Percentiles rank a stretch among this genome's conserved stretches.
phyloP scores from a whole-genome alignment of 2,329 filamentous ascomycete genomes.

The Aureobasidium sp. region DNA sequence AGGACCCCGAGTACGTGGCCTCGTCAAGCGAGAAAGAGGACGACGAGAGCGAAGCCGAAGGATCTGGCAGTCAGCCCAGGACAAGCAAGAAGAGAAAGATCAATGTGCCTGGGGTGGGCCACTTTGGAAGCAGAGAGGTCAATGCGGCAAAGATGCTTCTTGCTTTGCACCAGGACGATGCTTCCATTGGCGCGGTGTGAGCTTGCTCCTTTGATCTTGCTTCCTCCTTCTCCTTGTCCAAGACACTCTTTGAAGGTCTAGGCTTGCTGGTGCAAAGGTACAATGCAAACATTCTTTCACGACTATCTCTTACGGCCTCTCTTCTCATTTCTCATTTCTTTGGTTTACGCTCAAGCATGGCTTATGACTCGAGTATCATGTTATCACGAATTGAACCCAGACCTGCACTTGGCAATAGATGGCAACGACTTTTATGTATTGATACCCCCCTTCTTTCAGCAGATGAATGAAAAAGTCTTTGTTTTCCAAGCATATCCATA shows the following conservation, averaged over 20 bases:
- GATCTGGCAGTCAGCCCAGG: neutral
- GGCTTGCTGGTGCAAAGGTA: neutral
- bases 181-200: neutral
- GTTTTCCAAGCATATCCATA: neutral
- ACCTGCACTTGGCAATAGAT: neutral
- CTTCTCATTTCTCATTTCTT: neutral
- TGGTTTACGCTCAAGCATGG: neutral
- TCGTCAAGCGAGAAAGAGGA: constrained; percentile 6
- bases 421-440: constrained; percentile 5
- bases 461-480: neutral
- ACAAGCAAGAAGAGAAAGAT: constrained; percentile 13
- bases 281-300: neutral
- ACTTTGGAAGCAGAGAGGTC: constrained; percentile 7
- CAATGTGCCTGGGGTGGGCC: neutral
- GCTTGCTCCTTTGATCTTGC: neutral
- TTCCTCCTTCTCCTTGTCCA: neutral
- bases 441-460: neutral
- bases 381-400: neutral
- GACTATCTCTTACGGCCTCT: neutral
- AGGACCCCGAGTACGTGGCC: constrained; percentile 7
- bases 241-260: neutral
- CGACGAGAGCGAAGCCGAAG: neutral
- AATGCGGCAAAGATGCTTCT: constrained; percentile 13
- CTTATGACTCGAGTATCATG: neutral
- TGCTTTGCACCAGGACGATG: neutral